phyloP scores from a whole-genome alignment of 2,329 filamentous ascomycete species.

The Massarina eburnea region DNA sequence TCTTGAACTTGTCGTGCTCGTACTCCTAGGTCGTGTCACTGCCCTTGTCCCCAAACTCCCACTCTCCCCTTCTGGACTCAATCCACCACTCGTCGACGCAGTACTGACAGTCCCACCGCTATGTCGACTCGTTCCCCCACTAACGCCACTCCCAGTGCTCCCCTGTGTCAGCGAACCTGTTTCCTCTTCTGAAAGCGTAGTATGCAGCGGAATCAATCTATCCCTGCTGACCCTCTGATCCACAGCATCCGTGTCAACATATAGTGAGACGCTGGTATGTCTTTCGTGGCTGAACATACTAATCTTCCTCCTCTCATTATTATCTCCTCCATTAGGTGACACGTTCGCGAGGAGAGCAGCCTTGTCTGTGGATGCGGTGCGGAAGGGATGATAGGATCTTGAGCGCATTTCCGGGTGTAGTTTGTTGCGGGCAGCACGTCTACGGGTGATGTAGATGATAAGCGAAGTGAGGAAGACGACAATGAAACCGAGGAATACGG shows the following conservation, averaged over 20 bases:
- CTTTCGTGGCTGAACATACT: constrained; percentile 37
- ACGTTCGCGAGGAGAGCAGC: constrained; percentile 26
- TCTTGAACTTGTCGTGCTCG: constrained; percentile 27
- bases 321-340: constrained; percentile 21
- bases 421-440: constrained; percentile 27
- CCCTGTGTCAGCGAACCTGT: constrained; percentile 12
- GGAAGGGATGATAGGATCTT: constrained; percentile 20
- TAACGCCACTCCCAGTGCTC: constrained; percentile 27
- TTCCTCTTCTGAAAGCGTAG: constrained; percentile 24
- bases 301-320: constrained; percentile 13
- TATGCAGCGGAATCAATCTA: constrained; percentile 30
- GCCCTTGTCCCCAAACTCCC: constrained; percentile 19
- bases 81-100: background rate
- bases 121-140: constrained; percentile 21
- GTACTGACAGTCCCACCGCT: background rate
- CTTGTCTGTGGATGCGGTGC: constrained; percentile 20
- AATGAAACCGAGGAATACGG: constrained; percentile 28
- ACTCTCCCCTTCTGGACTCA: constrained; percentile 24
- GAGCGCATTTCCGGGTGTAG: constrained; percentile 17
- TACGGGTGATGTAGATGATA: constrained; percentile 25
- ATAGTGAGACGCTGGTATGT: constrained; percentile 31
- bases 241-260: constrained; percentile 27
- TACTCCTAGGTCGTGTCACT: constrained; percentile 25
- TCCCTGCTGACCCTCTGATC: constrained; percentile 25
- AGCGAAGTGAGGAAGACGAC: constrained; percentile 19